phyloP scores from a whole-genome alignment of 805 yeast genomes.

The Candida tibetensis region DNA sequence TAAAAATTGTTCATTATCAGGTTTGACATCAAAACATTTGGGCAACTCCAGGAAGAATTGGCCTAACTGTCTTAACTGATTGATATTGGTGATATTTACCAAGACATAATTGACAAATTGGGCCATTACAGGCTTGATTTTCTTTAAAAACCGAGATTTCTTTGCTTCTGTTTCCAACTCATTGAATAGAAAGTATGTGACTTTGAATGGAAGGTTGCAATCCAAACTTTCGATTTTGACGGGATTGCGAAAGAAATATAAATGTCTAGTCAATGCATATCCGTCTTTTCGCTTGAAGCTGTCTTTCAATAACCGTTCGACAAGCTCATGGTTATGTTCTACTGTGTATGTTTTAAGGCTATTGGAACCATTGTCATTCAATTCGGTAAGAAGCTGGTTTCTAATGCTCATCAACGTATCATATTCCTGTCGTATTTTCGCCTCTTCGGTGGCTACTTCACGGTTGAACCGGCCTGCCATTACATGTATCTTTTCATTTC shows the following conservation, averaged over 20 bases:
- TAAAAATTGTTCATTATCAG: not conserved
- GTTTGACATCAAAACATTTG: not conserved
- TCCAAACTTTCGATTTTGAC: not conserved
- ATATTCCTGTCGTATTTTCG: constrained; percentile 14
- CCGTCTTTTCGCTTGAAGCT: constrained; percentile 8
- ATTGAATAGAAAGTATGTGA: constrained; percentile 5
- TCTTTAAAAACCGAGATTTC: not conserved
- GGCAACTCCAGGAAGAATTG: constrained; percentile 1
- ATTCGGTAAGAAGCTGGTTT: constrained; percentile 19
- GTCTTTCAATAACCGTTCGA: constrained; percentile 20
- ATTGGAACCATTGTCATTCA: constrained; percentile 32
- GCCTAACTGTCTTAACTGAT: constrained; percentile 4
- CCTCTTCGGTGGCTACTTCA: constrained; percentile 18
- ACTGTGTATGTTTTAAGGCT: constrained; percentile 15
- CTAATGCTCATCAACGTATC: constrained; percentile 13
- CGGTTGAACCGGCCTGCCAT: constrained; percentile 18
- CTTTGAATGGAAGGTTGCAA: constrained; percentile 2
- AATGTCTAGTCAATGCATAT: constrained; percentile 17
- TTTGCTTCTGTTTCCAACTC: not conserved
- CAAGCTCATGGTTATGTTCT: constrained; percentile 15
- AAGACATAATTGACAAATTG: constrained; percentile 9
- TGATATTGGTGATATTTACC: constrained; percentile 5
- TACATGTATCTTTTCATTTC: constrained; percentile 21
- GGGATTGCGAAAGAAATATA: constrained; percentile 18
- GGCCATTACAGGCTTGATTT: not conserved